phyloP scores from a whole-genome alignment of 768 basidiomycete genomes.

The Mycena albidolilacea region DNA sequence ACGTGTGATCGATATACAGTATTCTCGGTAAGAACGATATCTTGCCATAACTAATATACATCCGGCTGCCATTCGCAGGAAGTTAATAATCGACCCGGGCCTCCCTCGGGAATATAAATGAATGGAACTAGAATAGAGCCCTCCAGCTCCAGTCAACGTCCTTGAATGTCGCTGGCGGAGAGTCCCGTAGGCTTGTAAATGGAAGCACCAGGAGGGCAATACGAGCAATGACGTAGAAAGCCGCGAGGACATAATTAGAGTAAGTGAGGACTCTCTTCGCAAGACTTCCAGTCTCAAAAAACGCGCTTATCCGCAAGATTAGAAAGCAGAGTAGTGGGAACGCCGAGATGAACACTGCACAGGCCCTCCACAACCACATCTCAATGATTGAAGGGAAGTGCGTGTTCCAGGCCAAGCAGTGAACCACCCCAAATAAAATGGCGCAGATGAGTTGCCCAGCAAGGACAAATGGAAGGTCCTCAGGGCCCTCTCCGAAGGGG shows the following conservation, averaged over 20 bases:
- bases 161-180: too few species aligned
- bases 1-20: too few species aligned
- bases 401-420: constrained; percentile 2
- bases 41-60: too few species aligned
- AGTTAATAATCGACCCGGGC: too few species aligned
- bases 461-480: neutral
- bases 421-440: neutral
- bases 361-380: constrained; percentile 4
- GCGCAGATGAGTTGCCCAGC: neutral
- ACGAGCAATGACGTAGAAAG: constrained; percentile 5
- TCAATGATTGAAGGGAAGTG: neutral
- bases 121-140: too few species aligned
- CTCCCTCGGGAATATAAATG: too few species aligned
- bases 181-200: neutral
- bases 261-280: neutral
- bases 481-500: neutral
- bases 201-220: neutral
- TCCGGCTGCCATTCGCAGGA: too few species aligned
- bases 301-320: neutral
- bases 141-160: too few species aligned
- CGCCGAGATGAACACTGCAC: neutral
- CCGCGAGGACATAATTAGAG: neutral
- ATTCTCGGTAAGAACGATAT: too few species aligned
- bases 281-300: neutral
- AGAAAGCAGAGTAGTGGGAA: neutral